Evolutionary conservation across 1,284 basidiomycete species (phyloP), one percentile per base, ranked within the genome.

Genomic region (Apiotrichum laibachii): DNA sequence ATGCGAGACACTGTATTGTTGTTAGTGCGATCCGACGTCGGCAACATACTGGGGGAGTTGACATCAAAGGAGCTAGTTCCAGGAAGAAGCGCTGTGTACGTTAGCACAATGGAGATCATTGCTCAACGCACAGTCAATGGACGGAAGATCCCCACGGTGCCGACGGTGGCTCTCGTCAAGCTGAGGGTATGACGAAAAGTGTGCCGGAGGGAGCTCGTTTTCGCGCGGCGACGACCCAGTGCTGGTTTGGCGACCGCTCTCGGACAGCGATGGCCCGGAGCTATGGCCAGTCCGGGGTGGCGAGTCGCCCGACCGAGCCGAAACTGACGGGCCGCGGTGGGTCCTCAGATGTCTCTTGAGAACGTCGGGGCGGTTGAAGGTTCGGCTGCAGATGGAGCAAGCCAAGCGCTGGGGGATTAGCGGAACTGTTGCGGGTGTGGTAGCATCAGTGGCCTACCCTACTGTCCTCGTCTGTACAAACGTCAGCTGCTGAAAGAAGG

Each of bases 361-460:
- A 11, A 56, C 55, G n/a, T 56, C 55, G 5, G 55, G 47, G 8
- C 55, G 39, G 43, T 51, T 50, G 43, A 56, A 56, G 15, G 55
- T 35, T 9, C 49, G 40, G 39, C 42, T 31, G 33, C 55, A 56
- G 19, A 50, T 44, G 16, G 47, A 31, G 33, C 55, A 56, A 2
- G 47, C 39, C 22, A 56, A 33, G 16, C 49, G 55, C 55, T 56
- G 39, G 19, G 13, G 26, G 26, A 26, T 16, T 48, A 51, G 50
- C 37, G 11, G 37, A 37, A 16, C 37, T 13, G 15, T 22, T 6
- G 11, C 19, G 37, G 37, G 21, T 15, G 26, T 15, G 21, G n/a
- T 3, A 21, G 16, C 16, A 18, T 31, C 18, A 9, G 21, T 22
- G 13, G 44, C 54, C 18, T 21, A 56, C 48, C 40, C 48, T 35